Percentiles rank a stretch among this genome's conserved stretches.
These are phyloP conservation scores for Lipomyces kockii DNA, from an alignment of 805 yeast species.

Conservation along the genomic window DNA sequence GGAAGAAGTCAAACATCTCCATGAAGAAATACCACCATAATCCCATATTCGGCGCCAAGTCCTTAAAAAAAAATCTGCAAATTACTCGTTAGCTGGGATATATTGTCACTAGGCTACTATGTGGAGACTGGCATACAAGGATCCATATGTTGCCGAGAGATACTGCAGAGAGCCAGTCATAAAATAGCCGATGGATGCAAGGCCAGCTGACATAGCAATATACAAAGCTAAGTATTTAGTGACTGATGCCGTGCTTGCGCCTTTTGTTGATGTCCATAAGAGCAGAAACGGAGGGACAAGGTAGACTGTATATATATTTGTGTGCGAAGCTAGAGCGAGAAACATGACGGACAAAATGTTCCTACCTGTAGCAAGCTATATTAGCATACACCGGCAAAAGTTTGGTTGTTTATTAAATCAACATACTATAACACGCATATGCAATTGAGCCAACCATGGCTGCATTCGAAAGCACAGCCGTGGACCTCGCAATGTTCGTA, in stretches of 20 bases:
- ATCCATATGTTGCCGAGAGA: conserved; percentile 60
- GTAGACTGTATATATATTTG: conserved; percentile 66
- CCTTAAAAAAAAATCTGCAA: conserved; percentile 60
- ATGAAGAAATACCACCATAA: conserved; percentile 99
- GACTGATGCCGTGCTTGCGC: not conserved
- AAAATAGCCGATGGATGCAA: conserved; percentile 41
- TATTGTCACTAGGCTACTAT: not conserved
- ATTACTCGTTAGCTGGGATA: not conserved
- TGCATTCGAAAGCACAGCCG: conserved; percentile 64
- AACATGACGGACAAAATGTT: conserved; percentile 51
- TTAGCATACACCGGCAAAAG: not conserved
- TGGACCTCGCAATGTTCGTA: conserved; percentile 70
- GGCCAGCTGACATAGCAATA: conserved; percentile 19
- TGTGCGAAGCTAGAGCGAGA: conserved; percentile 66
- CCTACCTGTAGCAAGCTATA: not conserved
- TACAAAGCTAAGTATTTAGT: conserved; percentile 14
- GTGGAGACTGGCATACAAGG: conserved; percentile 4
- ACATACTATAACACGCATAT: conserved; percentile 50
- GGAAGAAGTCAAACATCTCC: conserved; percentile 90
- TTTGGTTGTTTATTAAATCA: not conserved
- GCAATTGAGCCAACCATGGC: conserved; percentile 55
- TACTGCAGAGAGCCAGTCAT: conserved; percentile 46
- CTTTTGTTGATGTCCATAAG: conserved; percentile 13
- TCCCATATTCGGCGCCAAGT: conserved; percentile 87
- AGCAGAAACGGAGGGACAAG: conserved; percentile 59